A percentile compares a stretch with the other conserved stretches of the same genome.
Conservation (phyloP, 2,329 filamentous ascomycete species). For the Fusarium guadeloupense region DNA sequence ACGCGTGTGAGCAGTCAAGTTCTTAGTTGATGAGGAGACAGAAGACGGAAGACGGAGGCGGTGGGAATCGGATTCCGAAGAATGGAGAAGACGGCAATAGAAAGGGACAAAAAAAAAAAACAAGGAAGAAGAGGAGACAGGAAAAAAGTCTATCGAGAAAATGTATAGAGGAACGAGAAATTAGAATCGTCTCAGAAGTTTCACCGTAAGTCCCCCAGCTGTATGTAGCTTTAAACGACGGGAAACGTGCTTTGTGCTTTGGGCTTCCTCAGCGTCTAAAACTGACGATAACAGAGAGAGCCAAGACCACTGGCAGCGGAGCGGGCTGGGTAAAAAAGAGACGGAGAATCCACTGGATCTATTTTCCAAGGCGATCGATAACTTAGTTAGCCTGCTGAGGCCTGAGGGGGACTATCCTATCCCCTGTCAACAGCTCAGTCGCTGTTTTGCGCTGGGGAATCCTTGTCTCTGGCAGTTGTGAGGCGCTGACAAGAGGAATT, state of each 20-base stretch:
- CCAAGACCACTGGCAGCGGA: no score
- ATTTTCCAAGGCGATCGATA: slow-evolving; percentile 27
- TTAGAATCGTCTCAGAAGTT: slow-evolving; percentile 9
- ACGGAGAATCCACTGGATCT: not conserved
- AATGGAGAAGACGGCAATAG: slow-evolving; percentile 18
- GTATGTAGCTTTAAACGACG: not conserved
- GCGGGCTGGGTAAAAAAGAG: not conserved
- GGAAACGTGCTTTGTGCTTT: no score
- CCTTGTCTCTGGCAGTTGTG: slow-evolving; percentile 37
- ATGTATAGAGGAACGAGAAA: slow-evolving; percentile 17
- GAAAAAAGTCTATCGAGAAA: slow-evolving; percentile 16
- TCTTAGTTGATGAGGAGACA: slow-evolving; percentile 13
- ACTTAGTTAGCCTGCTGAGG: not conserved
- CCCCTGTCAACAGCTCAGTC: slow-evolving; percentile 2
- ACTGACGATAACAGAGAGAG: no score
- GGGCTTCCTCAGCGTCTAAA: no score
- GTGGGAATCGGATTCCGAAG: slow-evolving; percentile 16
- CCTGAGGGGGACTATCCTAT: no score
- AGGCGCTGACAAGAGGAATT: slow-evolving; percentile 25
- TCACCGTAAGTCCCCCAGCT: slow-evolving; percentile 28
- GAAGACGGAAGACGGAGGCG: not conserved
- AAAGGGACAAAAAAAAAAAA: not conserved
- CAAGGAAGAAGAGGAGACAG: not conserved
- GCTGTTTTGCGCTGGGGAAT: slow-evolving; percentile 39
- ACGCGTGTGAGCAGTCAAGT: slow-evolving; percentile 30